These are phyloP conservation scores for Aureobasidium pullulans DNA, from an alignment of 2,329 filamentous ascomycete genomes.

Conservation along the genomic window DNA sequence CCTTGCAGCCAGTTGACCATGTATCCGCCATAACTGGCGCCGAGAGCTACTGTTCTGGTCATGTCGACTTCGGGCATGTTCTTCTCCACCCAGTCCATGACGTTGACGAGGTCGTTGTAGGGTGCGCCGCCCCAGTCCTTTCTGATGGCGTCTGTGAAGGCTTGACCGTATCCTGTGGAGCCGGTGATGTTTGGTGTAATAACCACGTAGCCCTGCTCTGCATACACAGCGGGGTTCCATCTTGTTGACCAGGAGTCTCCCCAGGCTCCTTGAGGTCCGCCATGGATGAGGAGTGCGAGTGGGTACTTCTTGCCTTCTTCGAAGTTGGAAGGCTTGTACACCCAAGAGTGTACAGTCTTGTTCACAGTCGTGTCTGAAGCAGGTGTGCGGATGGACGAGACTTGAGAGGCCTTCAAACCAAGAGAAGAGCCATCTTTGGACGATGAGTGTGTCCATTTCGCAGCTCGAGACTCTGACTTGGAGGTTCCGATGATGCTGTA, in stretches of 20 bases:
- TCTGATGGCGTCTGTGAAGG: slow-evolving; percentile 67
- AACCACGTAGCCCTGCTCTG: slow-evolving; percentile 80
- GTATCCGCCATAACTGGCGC: slow-evolving; percentile 67
- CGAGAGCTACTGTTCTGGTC: slow-evolving; percentile 61
- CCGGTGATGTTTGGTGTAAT: slow-evolving; percentile 78
- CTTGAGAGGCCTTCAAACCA: slow-evolving; percentile 56
- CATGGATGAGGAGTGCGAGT: slow-evolving; percentile 72
- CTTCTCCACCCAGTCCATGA: slow-evolving; percentile 64
- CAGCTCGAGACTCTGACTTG: slow-evolving; percentile 26
- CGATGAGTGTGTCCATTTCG: slow-evolving; percentile 41
- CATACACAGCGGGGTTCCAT: slow-evolving; percentile 82
- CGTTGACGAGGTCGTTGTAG: slow-evolving; percentile 73
- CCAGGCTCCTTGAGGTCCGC: slow-evolving; percentile 74
- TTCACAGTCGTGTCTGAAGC: slow-evolving; percentile 46
- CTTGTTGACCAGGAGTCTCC: slow-evolving; percentile 68
- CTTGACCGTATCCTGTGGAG: slow-evolving; percentile 74
- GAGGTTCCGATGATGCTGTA: slow-evolving; percentile 54
- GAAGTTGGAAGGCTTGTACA: slow-evolving; percentile 58
- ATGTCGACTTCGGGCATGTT: slow-evolving; percentile 64
- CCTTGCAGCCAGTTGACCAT: slow-evolving; percentile 93
- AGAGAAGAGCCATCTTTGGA: slow-evolving; percentile 60
- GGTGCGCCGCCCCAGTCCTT: slow-evolving; percentile 79
- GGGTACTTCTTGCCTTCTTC: slow-evolving; percentile 67
- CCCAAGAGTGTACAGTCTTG: slow-evolving; percentile 63
- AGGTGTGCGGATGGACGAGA: slow-evolving; percentile 61